Percentiles rank a stretch among this genome's conserved stretches.
Evolutionary conservation across 139 green algal species (phyloP).

Genomic region (Deuterostichococcus epilithicus): DNA sequence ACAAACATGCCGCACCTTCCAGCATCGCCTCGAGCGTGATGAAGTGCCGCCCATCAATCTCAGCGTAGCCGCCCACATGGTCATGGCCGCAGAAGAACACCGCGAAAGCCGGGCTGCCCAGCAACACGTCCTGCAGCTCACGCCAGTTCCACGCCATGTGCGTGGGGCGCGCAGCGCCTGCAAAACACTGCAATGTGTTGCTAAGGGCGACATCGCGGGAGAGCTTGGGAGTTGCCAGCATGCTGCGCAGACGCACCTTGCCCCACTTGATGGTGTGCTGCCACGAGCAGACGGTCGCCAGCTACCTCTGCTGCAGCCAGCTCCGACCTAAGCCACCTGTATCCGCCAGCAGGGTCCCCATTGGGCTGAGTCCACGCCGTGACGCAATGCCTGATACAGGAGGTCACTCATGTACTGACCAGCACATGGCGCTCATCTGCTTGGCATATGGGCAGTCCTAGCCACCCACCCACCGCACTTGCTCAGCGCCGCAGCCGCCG

Average conservation of each 20-base stretch:
- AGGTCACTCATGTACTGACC: no score
- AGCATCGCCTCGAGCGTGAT: slow-evolving; percentile 56
- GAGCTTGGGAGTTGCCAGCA: no score
- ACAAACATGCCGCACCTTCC: slow-evolving; percentile 27
- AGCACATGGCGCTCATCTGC: not conserved
- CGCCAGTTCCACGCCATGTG: slow-evolving; percentile 60
- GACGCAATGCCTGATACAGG: no score
- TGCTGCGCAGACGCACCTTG: slow-evolving; percentile 5
- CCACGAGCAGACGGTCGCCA: slow-evolving; percentile 40
- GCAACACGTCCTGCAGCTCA: slow-evolving; percentile 26
- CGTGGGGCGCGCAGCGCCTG: slow-evolving; percentile 22
- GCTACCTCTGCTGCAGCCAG: slow-evolving; percentile 25
- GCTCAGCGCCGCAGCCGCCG: slow-evolving; percentile 40
- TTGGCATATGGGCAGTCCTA: not conserved
- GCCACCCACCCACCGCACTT: slow-evolving; percentile 32
- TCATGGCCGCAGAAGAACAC: slow-evolving; percentile 55
- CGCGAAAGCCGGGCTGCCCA: slow-evolving; percentile 20
- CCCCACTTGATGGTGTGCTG: slow-evolving; percentile 49
- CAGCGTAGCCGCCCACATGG: slow-evolving; percentile 44
- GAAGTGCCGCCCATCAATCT: slow-evolving; percentile 33
- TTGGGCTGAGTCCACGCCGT: no score
- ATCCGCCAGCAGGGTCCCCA: not conserved
- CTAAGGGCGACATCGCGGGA: no score
- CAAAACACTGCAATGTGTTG: not conserved
- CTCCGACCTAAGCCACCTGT: slow-evolving; percentile 33